A percentile compares a stretch with the other conserved stretches of the same genome.
These are phyloP conservation scores for Infundibulicybe gibba DNA, from an alignment of 768 basidiomycete species.

Conservation along the genomic window DNA sequence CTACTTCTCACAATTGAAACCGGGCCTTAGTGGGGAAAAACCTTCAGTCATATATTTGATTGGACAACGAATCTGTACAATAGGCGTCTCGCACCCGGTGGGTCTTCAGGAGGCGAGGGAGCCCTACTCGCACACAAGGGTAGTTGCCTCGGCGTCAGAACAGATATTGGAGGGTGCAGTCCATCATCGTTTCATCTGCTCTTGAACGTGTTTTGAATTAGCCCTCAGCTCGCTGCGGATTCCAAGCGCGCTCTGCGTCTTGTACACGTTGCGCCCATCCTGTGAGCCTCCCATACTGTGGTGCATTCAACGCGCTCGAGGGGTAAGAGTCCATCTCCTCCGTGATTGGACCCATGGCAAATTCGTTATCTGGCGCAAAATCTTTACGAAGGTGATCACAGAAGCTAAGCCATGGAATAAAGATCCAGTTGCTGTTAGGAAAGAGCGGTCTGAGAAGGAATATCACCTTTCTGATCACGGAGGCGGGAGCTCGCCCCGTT, in stretches of 20 bases:
- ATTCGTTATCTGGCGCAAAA: conserved; percentile 44
- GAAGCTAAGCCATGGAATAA: conserved; percentile 48
- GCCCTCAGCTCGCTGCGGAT: conserved; percentile 47
- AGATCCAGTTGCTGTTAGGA: conserved; percentile 48
- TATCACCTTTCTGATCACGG: conserved; percentile 46
- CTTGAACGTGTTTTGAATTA: background rate
- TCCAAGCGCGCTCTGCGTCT: conserved; percentile 50
- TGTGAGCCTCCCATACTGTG: conserved; percentile 54
- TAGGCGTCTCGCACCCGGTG: conserved; percentile 52
- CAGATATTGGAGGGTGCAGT: conserved; percentile 57
- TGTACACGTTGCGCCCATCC: conserved; percentile 58
- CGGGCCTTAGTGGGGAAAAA: conserved; percentile 43
- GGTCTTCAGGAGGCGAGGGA: conserved; percentile 67
- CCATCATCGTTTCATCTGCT: conserved; percentile 1
- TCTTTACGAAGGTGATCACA: conserved; percentile 50
- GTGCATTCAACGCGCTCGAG: conserved; percentile 43
- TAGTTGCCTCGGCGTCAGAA: conserved; percentile 57
- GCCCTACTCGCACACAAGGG: conserved; percentile 60
- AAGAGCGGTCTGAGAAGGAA: conserved; percentile 41
- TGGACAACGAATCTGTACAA: conserved; percentile 62
- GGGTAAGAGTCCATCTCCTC: conserved; percentile 59
- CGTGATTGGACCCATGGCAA: conserved; percentile 55
- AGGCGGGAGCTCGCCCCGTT: conserved; percentile 37
- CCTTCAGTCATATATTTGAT: conserved; percentile 60
- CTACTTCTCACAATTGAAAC: conserved; percentile 8